Evolutionary conservation across 2,329 filamentous ascomycete species (phyloP).

Genomic region (Alternaria sp.): DNA sequence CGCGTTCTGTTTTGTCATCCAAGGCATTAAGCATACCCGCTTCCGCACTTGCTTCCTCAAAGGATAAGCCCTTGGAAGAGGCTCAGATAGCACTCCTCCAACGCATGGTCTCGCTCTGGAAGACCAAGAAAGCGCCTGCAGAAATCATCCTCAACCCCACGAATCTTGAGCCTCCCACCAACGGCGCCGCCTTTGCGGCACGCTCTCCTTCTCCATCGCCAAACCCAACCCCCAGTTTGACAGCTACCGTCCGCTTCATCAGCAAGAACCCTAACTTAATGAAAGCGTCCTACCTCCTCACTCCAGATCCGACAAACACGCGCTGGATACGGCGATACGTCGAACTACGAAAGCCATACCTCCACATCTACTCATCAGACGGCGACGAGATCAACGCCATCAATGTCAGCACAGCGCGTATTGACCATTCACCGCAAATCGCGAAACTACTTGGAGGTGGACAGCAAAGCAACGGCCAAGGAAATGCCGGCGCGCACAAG

Average conservation of each 20-base stretch:
- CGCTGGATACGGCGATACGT: conserved; percentile 93
- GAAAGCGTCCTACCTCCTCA: conserved; percentile 87
- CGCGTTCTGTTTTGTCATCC: conserved; percentile 69
- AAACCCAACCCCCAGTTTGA: conserved; percentile 64
- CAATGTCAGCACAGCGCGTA: conserved; percentile 85
- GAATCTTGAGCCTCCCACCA: conserved; percentile 70
- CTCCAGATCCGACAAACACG: conserved; percentile 79
- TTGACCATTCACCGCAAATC: conserved; percentile 91
- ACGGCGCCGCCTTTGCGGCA: conserved; percentile 60
- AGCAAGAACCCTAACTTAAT: conserved; percentile 75
- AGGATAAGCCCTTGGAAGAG: conserved; percentile 28
- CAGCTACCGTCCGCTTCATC: conserved; percentile 77
- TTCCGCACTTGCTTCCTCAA: conserved; percentile 16
- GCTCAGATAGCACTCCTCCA: conserved; percentile 53
- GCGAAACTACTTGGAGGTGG: conserved; percentile 70
- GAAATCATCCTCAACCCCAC: conserved; percentile 56
- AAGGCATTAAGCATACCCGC: conserved; percentile 45
- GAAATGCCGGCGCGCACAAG: conserved; percentile 44
- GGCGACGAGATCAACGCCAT: conserved; percentile 91
- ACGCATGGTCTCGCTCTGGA: conserved; percentile 71
- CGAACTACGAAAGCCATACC: conserved; percentile 87
- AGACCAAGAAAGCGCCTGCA: conserved; percentile 50
- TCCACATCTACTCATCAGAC: conserved; percentile 86
- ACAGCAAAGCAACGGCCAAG: conserved; percentile 13
- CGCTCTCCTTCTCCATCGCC: conserved; percentile 48